Conservation (phyloP, 2,329 filamentous ascomycete species). For the Pyricularia grisea region DNA sequence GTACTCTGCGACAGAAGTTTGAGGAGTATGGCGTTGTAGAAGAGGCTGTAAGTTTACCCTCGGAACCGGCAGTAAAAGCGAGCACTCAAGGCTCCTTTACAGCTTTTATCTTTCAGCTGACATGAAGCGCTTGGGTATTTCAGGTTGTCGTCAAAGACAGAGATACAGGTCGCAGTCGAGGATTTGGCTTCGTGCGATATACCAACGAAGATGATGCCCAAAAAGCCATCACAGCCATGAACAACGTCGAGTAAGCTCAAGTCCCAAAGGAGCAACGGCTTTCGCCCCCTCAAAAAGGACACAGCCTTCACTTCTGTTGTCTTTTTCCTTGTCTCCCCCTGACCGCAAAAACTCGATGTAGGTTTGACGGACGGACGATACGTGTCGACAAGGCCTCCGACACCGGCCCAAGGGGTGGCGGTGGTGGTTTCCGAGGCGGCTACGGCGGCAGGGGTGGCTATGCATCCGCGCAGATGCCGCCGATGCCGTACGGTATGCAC, state of each 20-base stretch:
- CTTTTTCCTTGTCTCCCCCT: neutral
- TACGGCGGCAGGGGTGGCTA: constrained; percentile 25
- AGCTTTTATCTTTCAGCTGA: neutral
- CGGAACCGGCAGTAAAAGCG: neutral
- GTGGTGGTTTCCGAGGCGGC: constrained; percentile 28
- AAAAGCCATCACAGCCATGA: constrained; percentile 68
- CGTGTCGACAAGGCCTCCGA: constrained; percentile 95
- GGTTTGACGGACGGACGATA: constrained; percentile 89
- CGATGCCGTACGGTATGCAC: constrained; percentile 22
- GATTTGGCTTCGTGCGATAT: constrained; percentile 95
- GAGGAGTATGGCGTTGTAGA: constrained; percentile 84
- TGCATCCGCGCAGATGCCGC: constrained; percentile 22
- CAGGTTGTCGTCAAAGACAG: constrained; percentile 97
- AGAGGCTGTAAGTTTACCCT: constrained; percentile 69
- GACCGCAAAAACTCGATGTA: constrained; percentile 24
- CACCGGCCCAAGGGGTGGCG: constrained; percentile 52
- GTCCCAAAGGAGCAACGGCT: no score
- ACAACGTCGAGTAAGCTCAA: constrained; percentile 72
- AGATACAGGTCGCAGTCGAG: constrained; percentile 91
- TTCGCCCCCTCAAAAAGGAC: neutral
- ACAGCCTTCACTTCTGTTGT: neutral
- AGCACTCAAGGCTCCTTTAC: neutral
- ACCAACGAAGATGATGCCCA: constrained; percentile 66
- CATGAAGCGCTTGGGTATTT: neutral
- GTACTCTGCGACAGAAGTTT: constrained; percentile 80